Base-by-base conservation (phyloP, 1,284 basidiomycete genomes). In the Kwoniella shivajii region DNA sequence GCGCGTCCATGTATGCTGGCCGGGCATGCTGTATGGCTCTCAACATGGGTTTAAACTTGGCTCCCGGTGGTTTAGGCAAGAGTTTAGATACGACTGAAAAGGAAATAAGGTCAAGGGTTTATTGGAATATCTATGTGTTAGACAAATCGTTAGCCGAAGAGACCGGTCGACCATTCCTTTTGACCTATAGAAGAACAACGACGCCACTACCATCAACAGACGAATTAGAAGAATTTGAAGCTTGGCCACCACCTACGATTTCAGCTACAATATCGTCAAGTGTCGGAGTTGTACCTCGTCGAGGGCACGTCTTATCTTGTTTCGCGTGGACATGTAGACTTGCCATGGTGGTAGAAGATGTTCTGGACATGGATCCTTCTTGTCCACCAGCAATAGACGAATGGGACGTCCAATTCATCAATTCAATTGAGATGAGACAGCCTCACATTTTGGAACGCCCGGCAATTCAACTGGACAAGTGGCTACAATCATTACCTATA, bases 61-160 rank as follows among this genome's bases (percentile, higher is more conserved):
- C 66, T 7, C 59, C 60, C 43, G 33, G 65, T 60, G 56, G 59
- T 62, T 9, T 64, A 66, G 42, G 48, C 27, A 39, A 22, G 11
- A 27, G n/a, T 31, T 29, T 20, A 13, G 52, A 54, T 26, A n/a
- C 29, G 16, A 39, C 31, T 10, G 68, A 78, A 41, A 57, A 67
- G 27, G 73, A 79, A 50, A 72, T 73, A 9, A 68, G 78, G 3
- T 72, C 75, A 10, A 65, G 79, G 7, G 72, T 79, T 43, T 79
- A 73, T 49, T 80, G 79, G 77, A 75, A 75, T 60, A 72, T 71
- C 49, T 80, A 79, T 56, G 73, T 80, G 33, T 60, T 80, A 26
- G 77, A 79, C 66, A 79, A 79, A 65, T 67, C 75, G 14, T 62
- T 80, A 4, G 68, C 72, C 9, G 74, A 79, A 60, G 79, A 80